Conservation (phyloP, 805 yeast species). For the Saturnispora zaruensis region DNA sequence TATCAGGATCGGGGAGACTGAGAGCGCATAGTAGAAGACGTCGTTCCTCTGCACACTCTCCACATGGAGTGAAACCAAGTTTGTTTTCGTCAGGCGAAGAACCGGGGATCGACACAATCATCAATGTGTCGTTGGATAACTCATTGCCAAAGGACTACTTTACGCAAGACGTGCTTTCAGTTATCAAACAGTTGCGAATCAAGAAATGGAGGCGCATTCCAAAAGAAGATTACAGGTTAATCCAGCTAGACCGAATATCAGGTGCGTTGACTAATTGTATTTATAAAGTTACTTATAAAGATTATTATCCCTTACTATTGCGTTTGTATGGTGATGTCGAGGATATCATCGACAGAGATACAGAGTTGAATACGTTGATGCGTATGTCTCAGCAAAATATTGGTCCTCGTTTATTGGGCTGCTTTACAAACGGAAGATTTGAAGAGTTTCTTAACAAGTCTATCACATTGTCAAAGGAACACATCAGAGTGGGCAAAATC, state of each 20-base stretch:
- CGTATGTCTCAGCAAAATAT: slow-evolving; percentile 70
- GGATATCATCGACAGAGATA: slow-evolving; percentile 75
- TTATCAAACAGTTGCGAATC: slow-evolving; percentile 54
- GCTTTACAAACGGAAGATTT: slow-evolving; percentile 85
- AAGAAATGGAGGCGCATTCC: slow-evolving; percentile 69
- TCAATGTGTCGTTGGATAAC: slow-evolving; percentile 60
- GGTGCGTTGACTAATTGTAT: slow-evolving; percentile 94
- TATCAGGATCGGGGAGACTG: slow-evolving; percentile 13
- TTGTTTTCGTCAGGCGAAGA: not conserved
- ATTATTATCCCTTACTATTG: slow-evolving; percentile 53
- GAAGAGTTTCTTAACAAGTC: slow-evolving; percentile 89
- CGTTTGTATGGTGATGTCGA: slow-evolving; percentile 88
- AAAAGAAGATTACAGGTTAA: slow-evolving; percentile 30
- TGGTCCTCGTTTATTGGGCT: slow-evolving; percentile 85
- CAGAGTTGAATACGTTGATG: slow-evolving; percentile 63
- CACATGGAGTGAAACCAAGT: not conserved
- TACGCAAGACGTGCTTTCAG: slow-evolving; percentile 65
- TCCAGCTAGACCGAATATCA: slow-evolving; percentile 59
- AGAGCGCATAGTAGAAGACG: not conserved
- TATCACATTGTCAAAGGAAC: slow-evolving; percentile 60
- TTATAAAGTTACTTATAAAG: slow-evolving; percentile 47
- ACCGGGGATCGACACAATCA: slow-evolving; percentile 17
- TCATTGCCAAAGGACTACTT: slow-evolving; percentile 76
- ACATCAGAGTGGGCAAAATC: slow-evolving; percentile 66
- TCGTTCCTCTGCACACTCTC: slow-evolving; percentile 1